Evolutionary conservation across 1,139 yeast genomes (phyloP), one percentile per base, ranked within the genome.

Genomic region (Sugiyamaella grinbergsii): DNA sequence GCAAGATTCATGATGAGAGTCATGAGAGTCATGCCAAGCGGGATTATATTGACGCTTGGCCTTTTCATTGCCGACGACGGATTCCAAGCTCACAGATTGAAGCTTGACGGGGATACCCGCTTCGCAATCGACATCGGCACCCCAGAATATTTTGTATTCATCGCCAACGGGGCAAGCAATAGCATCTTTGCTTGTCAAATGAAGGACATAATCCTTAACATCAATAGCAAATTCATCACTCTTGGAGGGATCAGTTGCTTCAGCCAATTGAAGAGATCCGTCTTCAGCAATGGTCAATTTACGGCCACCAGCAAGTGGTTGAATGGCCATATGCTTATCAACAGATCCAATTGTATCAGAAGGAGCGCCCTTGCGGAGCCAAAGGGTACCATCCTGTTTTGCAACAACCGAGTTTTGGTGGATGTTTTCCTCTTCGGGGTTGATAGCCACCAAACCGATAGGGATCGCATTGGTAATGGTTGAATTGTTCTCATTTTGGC

Each of bases 81-180:
- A 39, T 18, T 45, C 43, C 24, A 50, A 37, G 16, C 18, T 24
- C 1, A 50, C 41, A 5, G 53, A 36, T 23, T 41, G 44, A 16
- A 50, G 50, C 31, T 37, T 19, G 4, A 50, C 41, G 15, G 47
- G 41, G 15, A 50, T 26, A 6, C 50, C 43, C 6, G 45, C 51
- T 10, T 41, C 38, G 13, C 49, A 42, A 28, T 22, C 20, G 15
- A 43, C 48, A 19, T 43, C 22, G 22, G 28, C 37, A 2, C 52
- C 52, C 54, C 54, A 52, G 40, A 37, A 52, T 4, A 52, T 22
- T 38, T 52, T 43, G 23, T 49, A 46, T 38, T 52, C 39, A 20
- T 31, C 37, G 18, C 39, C 49, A 39, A 45, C 49, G 11, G 52
- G 52, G 26, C 53, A 52, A 13, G 51, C 53, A 18, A 31, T 22